Evolutionary conservation across 805 yeast species (phyloP).

Genomic region (Starmera caribaea): DNA sequence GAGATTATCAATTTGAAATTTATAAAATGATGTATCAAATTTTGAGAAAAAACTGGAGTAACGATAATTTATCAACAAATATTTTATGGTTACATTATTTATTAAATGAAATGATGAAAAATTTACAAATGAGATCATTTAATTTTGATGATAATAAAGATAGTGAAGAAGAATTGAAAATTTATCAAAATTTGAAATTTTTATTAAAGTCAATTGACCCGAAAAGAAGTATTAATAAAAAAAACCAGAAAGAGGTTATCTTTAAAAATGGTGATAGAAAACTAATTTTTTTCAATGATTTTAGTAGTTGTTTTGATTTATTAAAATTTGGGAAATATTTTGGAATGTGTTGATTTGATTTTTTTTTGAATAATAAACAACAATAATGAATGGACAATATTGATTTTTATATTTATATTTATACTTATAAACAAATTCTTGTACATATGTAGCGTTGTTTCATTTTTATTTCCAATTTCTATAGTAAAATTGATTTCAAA

Average conservation of each 20-base stretch:
- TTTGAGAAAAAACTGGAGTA: conserved; percentile 1
- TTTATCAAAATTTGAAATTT: conserved; percentile 19
- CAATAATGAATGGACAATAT: no score
- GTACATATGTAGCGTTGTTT: no score
- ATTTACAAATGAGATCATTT: no score
- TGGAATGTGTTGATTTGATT: conserved; percentile 2
- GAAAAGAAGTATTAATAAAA: conserved; percentile 14
- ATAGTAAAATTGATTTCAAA: conserved; percentile 5
- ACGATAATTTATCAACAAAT: conserved; percentile 36
- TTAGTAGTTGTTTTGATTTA: conserved; percentile 16
- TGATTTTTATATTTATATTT: no score
- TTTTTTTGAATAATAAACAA: no score
- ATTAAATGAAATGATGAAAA: conserved; percentile 30
- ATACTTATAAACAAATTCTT: no score
- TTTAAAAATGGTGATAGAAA: conserved; percentile 4
- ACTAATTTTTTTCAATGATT: conserved; percentile 17
- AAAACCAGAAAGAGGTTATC: background rate
- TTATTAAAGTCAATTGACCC: conserved; percentile 28
- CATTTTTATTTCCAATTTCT: no score
- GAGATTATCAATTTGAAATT: conserved; percentile 53
- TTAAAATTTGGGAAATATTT: conserved; percentile 10
- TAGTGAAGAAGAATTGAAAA: conserved; percentile 11
- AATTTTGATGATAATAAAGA: conserved; percentile 32
- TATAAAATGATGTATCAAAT: conserved; percentile 41
- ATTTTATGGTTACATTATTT: conserved; percentile 57